Evolutionary conservation across 768 basidiomycete genomes (phyloP).

Genomic region (Suillus discolor): DNA sequence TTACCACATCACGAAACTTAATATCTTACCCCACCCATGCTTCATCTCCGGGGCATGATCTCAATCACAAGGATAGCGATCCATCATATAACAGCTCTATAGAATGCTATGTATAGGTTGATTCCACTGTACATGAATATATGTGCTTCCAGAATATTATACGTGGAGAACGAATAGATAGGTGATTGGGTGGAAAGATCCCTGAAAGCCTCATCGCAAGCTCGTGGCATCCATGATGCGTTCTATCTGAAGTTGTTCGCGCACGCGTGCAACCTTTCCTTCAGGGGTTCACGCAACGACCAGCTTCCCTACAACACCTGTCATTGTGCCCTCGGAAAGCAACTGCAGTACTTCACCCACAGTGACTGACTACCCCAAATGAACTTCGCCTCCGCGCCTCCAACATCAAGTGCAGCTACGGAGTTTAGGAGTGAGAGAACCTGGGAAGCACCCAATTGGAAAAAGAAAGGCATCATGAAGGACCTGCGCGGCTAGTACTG

Average conservation of each 20-base stretch:
- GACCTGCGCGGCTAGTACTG: conserved; percentile 65
- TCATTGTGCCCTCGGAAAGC: conserved; percentile 65
- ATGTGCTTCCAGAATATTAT: neutral
- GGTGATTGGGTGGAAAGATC: conserved; percentile 4
- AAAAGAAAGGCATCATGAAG: conserved; percentile 59
- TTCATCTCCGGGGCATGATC: conserved; percentile 1
- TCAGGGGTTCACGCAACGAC: conserved; percentile 62
- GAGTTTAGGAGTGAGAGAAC: conserved; percentile 12
- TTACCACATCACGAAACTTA: neutral
- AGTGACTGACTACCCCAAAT: conserved; percentile 65
- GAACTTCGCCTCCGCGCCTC: conserved; percentile 57
- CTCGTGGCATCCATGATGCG: conserved; percentile 45
- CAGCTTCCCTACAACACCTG: conserved; percentile 43
- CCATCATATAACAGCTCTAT: neutral
- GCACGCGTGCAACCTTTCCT: conserved; percentile 66
- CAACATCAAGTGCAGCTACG: conserved; percentile 69
- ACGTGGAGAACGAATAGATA: neutral
- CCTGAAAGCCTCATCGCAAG: conserved; percentile 10
- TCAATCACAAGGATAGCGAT: neutral
- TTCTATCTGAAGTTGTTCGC: conserved; percentile 68
- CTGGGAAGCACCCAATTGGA: conserved; percentile 1
- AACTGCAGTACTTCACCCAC: conserved; percentile 61
- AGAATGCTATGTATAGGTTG: neutral
- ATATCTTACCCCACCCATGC: conserved; percentile 1
- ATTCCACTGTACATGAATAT: conserved; percentile 6